Conservation (phyloP, 306 rosid species). For the Prunus davidiana region DNA sequence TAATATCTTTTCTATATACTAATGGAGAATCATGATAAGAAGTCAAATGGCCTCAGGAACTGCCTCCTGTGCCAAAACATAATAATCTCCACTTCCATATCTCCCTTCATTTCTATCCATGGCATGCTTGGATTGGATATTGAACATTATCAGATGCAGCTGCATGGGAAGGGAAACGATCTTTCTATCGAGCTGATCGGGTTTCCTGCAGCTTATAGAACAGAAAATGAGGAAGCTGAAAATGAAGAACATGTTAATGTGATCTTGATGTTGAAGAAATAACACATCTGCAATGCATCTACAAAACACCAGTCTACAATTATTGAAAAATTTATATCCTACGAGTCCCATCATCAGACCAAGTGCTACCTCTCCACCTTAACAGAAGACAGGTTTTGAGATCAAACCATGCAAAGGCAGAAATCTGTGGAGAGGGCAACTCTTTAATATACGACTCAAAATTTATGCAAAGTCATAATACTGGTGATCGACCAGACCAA, state of each 20-base stretch:
- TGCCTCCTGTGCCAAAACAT: conserved; percentile 8
- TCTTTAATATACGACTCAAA: too few species aligned
- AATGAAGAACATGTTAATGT: background rate
- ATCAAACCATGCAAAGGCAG: too few species aligned
- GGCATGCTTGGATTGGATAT: conserved; percentile 32
- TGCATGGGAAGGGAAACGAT: conserved; percentile 29
- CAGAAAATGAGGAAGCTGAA: background rate
- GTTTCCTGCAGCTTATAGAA: conserved; percentile 53
- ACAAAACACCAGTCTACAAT: background rate
- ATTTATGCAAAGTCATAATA: too few species aligned
- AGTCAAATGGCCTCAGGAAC: conserved; percentile 32
- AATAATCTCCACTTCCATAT: conserved; percentile 47
- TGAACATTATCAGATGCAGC: conserved; percentile 34
- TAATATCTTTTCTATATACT: conserved; percentile 19
- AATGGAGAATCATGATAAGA: conserved; percentile 25
- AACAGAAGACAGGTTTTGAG: too few species aligned
- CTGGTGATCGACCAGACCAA: too few species aligned
- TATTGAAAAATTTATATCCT: too few species aligned
- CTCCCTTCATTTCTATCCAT: conserved; percentile 32
- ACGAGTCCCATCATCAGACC: too few species aligned
- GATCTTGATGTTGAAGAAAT: background rate
- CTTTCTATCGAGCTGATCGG: conserved; percentile 60
- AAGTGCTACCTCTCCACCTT: too few species aligned
- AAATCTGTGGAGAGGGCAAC: too few species aligned
- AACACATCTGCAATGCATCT: background rate